Evolutionary conservation across 805 yeast species (phyloP), one percentile per base, ranked within the genome.

Genomic region (Ogataea zsoltii): DNA sequence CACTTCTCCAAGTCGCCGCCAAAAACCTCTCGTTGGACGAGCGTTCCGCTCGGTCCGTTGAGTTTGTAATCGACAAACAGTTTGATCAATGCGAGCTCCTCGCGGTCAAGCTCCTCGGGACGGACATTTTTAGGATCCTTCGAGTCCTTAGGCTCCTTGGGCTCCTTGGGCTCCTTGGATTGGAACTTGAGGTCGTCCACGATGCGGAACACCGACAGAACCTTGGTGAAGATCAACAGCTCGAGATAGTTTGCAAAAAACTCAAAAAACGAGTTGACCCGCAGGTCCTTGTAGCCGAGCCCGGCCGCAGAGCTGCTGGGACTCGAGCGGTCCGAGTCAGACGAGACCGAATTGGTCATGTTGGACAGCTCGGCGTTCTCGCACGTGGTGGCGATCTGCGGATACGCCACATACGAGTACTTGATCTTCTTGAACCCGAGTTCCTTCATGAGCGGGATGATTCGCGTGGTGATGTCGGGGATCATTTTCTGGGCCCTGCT

Each of bases 61-160:
- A 61, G 33, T 45, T 64, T 63, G 49, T 65, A 65, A 42, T 63
- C 67, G 23, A 66, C 48, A 47, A 65, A 64, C n/a, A 61, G 45
- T 34, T 59, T 60, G 23, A 59, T 47, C 26, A 65, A 39, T 4
- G 51, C 42, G 5, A 62, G 16, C 3, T 53, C 48, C 17, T 57
- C 59, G 3, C 33, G 16, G 23, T 49, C 53, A 17, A 38, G 25
- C 10, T 28, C 7, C 13, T 31, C 19, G 16, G n/a, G n/a, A n/a
- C n/a, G n/a, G n/a, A n/a, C n/a, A n/a, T n/a, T n/a, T n/a, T n/a
- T n/a, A n/a, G n/a, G n/a, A n/a, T n/a, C n/a, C n/a, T n/a, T n/a
- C n/a, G n/a, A n/a, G n/a, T n/a, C n/a, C n/a, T n/a, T n/a, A n/a
- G n/a, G n/a, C n/a, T n/a, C 19, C 15, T n/a, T 30, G 26, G n/a